These are phyloP conservation scores for Cajanus cajan DNA, from an alignment of 306 rosid species.

Conservation along the genomic window DNA sequence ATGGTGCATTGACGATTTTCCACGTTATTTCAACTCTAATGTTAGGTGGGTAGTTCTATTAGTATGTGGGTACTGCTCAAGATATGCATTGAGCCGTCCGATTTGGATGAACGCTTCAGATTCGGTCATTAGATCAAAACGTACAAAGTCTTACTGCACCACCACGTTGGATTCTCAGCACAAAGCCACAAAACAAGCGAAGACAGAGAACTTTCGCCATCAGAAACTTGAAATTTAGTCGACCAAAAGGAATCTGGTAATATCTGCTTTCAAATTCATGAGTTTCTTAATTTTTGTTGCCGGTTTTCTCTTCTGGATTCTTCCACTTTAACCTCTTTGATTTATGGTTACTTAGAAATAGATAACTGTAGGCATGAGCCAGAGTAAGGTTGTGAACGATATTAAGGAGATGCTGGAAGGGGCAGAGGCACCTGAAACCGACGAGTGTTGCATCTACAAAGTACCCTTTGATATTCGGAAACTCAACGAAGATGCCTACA, in stretches of 20 bases:
- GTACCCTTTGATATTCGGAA: slow-evolving; percentile 31
- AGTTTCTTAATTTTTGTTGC: background rate
- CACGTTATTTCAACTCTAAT: no score
- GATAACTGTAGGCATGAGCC: background rate
- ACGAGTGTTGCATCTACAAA: slow-evolving; percentile 30
- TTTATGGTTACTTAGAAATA: no score
- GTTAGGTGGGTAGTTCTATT: no score
- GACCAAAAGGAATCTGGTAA: background rate
- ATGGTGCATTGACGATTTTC: no score
- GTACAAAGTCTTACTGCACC: no score
- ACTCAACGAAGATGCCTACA: slow-evolving; percentile 28
- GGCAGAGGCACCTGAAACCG: background rate
- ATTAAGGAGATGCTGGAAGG: background rate
- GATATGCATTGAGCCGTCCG: no score
- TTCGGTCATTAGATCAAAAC: no score
- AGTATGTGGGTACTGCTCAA: no score
- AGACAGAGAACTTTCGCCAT: background rate
- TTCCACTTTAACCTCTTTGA: background rate
- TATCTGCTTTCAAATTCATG: background rate
- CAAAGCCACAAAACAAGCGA: background rate
- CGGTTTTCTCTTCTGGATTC: background rate
- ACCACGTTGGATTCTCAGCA: no score
- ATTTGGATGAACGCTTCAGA: no score
- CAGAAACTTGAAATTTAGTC: no score
- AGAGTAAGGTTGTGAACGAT: background rate